Base-by-base conservation (phyloP, 2,329 filamentous ascomycete species). In the Amphichorda felina region DNA sequence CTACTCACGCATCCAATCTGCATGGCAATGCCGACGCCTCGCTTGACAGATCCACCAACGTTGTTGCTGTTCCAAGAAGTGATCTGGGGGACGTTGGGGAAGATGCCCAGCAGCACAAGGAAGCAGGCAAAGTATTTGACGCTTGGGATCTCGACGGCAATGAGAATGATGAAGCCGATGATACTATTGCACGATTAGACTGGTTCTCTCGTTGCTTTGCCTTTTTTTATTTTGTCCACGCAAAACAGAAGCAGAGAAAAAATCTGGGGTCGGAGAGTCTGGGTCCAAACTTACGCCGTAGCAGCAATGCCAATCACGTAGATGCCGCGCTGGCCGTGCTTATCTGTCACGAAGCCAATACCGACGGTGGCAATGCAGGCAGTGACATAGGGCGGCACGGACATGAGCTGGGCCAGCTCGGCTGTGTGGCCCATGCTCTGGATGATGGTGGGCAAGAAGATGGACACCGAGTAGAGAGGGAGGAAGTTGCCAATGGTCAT, bases 51-150 rank as follows among this genome's bases (percentile, higher is more conserved):
- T 5, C 68, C 69, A 3, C 66, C 67, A 33, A 75, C 70, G 44
- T 75, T 75, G 50, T 70, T 71, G n/a, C 64, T 64, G 38, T 73
- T 72, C 71, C 70, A 75, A 18, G 70, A 68, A 36, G 74, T 59
- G 28, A 65, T 65, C 22, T 71, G 61, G 6, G 72, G 69, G 3
- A 73, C 66, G 41, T 70, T 68, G 24, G 68, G 65, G 50, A 75
- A 74, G 43, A 56, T 55, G 13, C 54, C 54, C 5, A 44, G 49
- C 18, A 49, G 48, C 30, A 57, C 50, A 10, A 70, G 45, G 41
- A 69, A 66, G 39, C 63, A 64, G 14, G 59, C 67, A 8, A 61
- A 55, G 48, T 72, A 72, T 45, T 66, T 64, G 39, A 63, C 55
- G 5, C 49, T 51, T 17, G 60, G 47, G 35, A 56, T 59, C 17